Percentiles rank a stretch among this genome's conserved stretches.
phyloP scores from a whole-genome alignment of 2,329 filamentous ascomycete genomes.

The Aspergillus unguis region DNA sequence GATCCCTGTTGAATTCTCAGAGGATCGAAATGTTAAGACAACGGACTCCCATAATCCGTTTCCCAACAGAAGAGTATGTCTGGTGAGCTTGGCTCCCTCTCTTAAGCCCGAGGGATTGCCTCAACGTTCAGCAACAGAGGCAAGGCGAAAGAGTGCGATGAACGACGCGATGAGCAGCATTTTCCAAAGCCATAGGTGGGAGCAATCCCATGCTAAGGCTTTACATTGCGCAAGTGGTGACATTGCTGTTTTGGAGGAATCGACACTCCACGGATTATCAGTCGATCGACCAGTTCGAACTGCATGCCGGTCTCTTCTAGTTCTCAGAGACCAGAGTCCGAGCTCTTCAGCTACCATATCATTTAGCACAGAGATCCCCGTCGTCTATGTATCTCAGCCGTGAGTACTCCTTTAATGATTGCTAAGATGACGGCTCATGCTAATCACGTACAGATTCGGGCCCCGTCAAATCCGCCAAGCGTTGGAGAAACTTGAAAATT shows the following conservation, averaged over 20 bases:
- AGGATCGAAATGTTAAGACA: background rate
- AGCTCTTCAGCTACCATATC: conserved; percentile 5
- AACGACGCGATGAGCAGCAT: conserved; percentile 25
- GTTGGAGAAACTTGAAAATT: conserved; percentile 14
- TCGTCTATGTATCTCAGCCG: conserved; percentile 28
- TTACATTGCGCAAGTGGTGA: conserved; percentile 23
- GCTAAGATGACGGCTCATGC: background rate
- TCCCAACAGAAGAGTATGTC: conserved; percentile 18
- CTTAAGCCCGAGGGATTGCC: conserved; percentile 18
- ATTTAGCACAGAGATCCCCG: conserved; percentile 15
- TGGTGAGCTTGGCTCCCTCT: conserved; percentile 28
- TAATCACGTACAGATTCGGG: conserved; percentile 23
- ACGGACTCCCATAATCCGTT: no score
- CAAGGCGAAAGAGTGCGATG: conserved; percentile 29
- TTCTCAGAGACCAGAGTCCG: conserved; percentile 18
- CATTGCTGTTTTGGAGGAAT: conserved; percentile 28
- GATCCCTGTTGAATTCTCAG: conserved; percentile 22
- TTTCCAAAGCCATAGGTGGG: conserved; percentile 25
- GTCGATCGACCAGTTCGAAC: conserved; percentile 9
- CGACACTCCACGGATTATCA: conserved; percentile 17
- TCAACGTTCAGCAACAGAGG: conserved; percentile 24
- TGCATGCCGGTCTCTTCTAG: conserved; percentile 20
- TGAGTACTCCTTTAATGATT: conserved; percentile 11
- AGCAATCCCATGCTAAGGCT: conserved; percentile 24
- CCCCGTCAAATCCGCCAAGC: conserved; percentile 26